Evolutionary conservation across 768 basidiomycete species (phyloP).

Genomic region (button mushroom (Agaricus bisporus)): DNA sequence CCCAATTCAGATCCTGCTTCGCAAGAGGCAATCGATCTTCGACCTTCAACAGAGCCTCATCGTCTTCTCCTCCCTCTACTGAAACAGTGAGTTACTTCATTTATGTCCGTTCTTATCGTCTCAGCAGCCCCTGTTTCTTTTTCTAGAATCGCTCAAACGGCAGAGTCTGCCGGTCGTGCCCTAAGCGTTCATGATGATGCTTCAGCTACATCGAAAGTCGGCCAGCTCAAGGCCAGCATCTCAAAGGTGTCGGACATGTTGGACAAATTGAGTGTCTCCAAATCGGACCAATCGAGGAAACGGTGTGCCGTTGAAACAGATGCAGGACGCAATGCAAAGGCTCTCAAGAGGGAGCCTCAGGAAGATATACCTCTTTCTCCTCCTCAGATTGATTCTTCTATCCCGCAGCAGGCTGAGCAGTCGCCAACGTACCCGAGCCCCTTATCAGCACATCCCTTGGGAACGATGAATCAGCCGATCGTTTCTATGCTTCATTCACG

Average conservation of each 20-base stretch:
- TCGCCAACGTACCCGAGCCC: slow-evolving; percentile 16
- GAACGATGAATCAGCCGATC: slow-evolving; percentile 2
- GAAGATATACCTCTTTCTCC: slow-evolving; percentile 33
- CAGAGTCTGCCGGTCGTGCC: slow-evolving; percentile 48
- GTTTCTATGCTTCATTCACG: slow-evolving; percentile 18
- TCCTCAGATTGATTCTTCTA: slow-evolving; percentile 15
- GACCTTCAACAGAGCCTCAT: slow-evolving; percentile 14
- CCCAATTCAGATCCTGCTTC: slow-evolving; percentile 8
- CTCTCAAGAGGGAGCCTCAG: slow-evolving; percentile 42
- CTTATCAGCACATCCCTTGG: slow-evolving; percentile 12
- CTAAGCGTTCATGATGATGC: slow-evolving; percentile 40
- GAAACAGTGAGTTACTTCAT: slow-evolving; percentile 39
- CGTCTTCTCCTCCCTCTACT: slow-evolving; percentile 38
- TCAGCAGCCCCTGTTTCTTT: slow-evolving; percentile 9
- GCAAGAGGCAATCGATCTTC: neutral
- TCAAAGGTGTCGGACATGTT: slow-evolving; percentile 50
- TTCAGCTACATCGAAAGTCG: slow-evolving; percentile 45
- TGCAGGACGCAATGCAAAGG: slow-evolving; percentile 36
- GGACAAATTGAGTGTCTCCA: slow-evolving; percentile 16
- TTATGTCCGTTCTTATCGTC: neutral
- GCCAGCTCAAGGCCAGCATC: slow-evolving; percentile 50
- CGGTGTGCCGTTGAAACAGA: slow-evolving; percentile 38
- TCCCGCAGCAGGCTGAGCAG: slow-evolving; percentile 10
- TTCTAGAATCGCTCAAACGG: slow-evolving; percentile 54
- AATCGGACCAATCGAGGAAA: slow-evolving; percentile 35